Conservation (phyloP, 495 filamentous ascomycete species). For the Endocarpon pusillum region DNA sequence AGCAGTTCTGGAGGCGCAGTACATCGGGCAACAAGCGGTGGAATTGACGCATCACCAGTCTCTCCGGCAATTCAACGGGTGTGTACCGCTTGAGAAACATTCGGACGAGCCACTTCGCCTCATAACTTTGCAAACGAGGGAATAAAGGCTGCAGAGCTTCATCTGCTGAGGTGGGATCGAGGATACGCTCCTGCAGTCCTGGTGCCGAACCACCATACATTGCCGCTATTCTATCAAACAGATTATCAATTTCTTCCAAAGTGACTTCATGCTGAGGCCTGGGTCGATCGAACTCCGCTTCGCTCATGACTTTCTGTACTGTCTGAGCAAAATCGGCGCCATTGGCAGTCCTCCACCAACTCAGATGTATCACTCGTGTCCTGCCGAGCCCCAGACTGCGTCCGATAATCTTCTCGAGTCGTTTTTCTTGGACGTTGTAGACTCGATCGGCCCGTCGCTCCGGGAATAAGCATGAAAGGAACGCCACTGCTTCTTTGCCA, state of each 20-base stretch:
- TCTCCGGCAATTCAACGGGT: slow-evolving; percentile 37
- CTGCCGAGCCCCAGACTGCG: slow-evolving; percentile 43
- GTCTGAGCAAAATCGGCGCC: slow-evolving; percentile 52
- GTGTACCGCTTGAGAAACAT: slow-evolving; percentile 61
- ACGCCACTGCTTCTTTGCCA: slow-evolving; percentile 34
- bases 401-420: slow-evolving; percentile 44
- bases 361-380: slow-evolving; percentile 40
- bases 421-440: slow-evolving; percentile 43
- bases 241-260: slow-evolving; percentile 57
- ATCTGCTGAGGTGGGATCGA: slow-evolving; percentile 31
- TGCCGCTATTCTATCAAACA: slow-evolving; percentile 45
- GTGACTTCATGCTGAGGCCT: slow-evolving; percentile 29
- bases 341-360: slow-evolving; percentile 38
- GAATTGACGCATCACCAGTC: slow-evolving; percentile 28
- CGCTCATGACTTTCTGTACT: slow-evolving; percentile 46
- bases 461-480: slow-evolving; percentile 60
- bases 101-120: slow-evolving; percentile 81
- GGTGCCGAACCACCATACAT: slow-evolving; percentile 52
- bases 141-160: slow-evolving; percentile 36
- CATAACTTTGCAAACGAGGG: slow-evolving; percentile 40
- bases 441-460: slow-evolving; percentile 59
- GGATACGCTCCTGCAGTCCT: slow-evolving; percentile 28
- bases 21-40: slow-evolving; percentile 44
- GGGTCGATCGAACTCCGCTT: slow-evolving; percentile 35
- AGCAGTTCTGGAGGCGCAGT: slow-evolving; percentile 47